A percentile compares a stretch with the other conserved stretches of the same genome.
Conservation (phyloP, 2,329 filamentous ascomycete species). For the Fonsecaea pugnacius region DNA sequence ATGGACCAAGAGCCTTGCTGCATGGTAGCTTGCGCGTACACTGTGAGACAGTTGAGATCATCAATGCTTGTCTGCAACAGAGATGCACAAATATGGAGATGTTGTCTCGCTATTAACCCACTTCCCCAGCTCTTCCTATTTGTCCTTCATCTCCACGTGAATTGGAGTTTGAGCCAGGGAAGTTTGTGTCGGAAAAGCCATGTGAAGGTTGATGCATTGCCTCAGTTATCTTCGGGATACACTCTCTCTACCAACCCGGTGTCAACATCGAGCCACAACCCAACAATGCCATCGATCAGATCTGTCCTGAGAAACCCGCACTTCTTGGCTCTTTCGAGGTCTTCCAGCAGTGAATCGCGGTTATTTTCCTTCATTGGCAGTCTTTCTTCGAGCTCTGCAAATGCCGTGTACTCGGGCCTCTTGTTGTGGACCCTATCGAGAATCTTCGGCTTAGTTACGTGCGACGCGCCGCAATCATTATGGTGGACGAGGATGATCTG, state of each 20-base stretch:
- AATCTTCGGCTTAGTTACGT: constrained; percentile 14
- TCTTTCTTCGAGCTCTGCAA: constrained; percentile 7
- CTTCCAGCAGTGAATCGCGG: constrained; percentile 9
- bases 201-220: neutral
- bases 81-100: neutral
- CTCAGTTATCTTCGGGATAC: constrained; percentile 2
- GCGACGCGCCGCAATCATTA: constrained; percentile 22
- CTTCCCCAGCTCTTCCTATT: neutral
- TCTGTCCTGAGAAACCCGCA: constrained; percentile 18
- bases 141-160: neutral
- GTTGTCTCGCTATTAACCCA: constrained; percentile 1
- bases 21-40: neutral
- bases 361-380: constrained; percentile 19
- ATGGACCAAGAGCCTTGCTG: neutral
- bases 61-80: neutral
- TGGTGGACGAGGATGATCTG: constrained; percentile 22
- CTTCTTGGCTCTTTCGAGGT: constrained; percentile 13
- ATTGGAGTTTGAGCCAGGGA: too few species aligned
- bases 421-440: constrained; percentile 10
- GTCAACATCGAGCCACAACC: constrained; percentile 23
- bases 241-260: constrained; percentile 17
- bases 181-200: neutral
- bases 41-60: neutral
- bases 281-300: constrained; percentile 18
- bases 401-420: constrained; percentile 17